Conservation (phyloP, 2,329 filamentous ascomycete species). For the Monosporascus sp. region DNA sequence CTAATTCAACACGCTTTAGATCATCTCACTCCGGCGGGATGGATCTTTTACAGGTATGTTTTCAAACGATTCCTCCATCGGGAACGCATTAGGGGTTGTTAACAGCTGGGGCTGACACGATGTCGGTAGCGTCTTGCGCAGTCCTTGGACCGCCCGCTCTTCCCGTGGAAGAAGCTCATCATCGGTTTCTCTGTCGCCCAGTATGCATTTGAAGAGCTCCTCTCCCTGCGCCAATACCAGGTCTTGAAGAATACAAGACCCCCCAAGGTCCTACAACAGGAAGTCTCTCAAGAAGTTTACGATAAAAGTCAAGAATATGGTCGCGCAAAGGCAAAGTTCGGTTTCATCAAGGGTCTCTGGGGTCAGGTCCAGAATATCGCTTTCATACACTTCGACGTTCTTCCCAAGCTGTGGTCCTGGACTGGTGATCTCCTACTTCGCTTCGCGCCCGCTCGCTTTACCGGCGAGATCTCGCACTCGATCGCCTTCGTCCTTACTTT, state of each 20-base stretch:
- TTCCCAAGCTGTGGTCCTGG: conserved; percentile 84
- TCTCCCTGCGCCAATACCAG: conserved; percentile 84
- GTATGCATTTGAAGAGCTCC: conserved; percentile 83
- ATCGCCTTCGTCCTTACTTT: conserved; percentile 89
- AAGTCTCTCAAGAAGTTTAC: conserved; percentile 84
- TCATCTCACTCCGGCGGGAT: conserved; percentile 16
- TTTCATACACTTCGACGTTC: conserved; percentile 84
- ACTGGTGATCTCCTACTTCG: conserved; percentile 69
- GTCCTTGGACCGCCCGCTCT: conserved; percentile 83
- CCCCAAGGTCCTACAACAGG: conserved; percentile 80
- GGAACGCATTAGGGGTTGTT: conserved; percentile 1
- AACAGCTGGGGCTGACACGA: conserved; percentile 10
- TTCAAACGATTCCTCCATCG: conserved; percentile 6
- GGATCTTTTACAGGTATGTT: conserved; percentile 31
- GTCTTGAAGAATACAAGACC: conserved; percentile 74
- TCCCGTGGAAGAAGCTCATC: conserved; percentile 97
- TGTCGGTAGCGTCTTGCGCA: conserved; percentile 62
- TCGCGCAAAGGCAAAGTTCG: conserved; percentile 89
- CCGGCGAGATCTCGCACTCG: conserved; percentile 89
- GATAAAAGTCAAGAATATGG: conserved; percentile 96
- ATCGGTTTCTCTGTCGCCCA: conserved; percentile 91
- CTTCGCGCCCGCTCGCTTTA: conserved; percentile 73
- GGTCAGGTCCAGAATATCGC: conserved; percentile 82
- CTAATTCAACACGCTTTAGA: conserved; percentile 5
- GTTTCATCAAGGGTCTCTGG: conserved; percentile 75